Base-by-base conservation (phyloP, 2,329 filamentous ascomycete species). In the Fonsecaea pedrosoi region DNA sequence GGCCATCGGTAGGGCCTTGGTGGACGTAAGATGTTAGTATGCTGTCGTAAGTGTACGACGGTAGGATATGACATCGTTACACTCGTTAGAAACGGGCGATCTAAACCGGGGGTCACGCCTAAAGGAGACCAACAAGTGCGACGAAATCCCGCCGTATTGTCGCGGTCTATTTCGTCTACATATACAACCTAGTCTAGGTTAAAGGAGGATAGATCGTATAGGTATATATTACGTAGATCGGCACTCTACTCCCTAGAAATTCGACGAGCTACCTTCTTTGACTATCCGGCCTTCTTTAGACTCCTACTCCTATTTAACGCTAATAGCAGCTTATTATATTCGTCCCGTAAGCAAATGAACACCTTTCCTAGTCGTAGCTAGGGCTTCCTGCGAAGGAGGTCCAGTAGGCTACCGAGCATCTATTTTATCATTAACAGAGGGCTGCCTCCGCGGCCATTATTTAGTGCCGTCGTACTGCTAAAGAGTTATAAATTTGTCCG, bases 91-190 rank as follows among this genome's bases (percentile, higher is more conserved):
- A 73, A 21, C 66, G 50, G 2, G 70, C 59, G 12, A 74, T 62
- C 66, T 75, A 65, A 30, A 74, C 48, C 5, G 66, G 66, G 3
- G 74, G n/a, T 70, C 45, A 74, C 69, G 10, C 77, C 74, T 13
- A 66, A 67, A 10, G 74, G 77, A 62, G 77, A 75, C 78, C 75
- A 81, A 4, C 75, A 75, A 8, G 69, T 78, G 15, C 74, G 70
- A 60, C 78, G 70, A 62, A 74, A 76, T 10, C 77, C 74, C 66
- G 70, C 60, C 74, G 75, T 18, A 75, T 76, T 79, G 64, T 81
- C 75, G 70, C 72, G 79, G 2, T 77, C 74, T 65, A 79, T 80
- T 69, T 81, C 74, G 65, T 80, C 75, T 37, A 78, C 71, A 61
- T 72, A 80, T 9, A 80, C 74, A 10, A 78, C 69, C 34, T 79